Base-by-base conservation (phyloP, 208 protist genomes). In the Leptomonas seymouri region DNA sequence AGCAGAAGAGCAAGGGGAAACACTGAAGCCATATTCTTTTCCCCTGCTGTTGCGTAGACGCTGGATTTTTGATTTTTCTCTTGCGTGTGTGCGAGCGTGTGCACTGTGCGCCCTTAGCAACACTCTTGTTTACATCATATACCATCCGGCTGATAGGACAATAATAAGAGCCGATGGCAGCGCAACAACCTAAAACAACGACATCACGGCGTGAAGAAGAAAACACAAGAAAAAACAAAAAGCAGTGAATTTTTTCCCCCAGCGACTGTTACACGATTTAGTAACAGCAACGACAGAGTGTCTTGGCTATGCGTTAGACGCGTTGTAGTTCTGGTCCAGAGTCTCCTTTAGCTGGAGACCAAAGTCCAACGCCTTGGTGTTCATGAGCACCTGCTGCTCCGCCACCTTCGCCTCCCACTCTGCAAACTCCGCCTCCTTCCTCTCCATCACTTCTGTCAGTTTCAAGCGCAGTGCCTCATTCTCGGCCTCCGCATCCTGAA, bases 351-450 rank as follows among this genome's bases (percentile, higher is more conserved):
- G 83, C 82, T 93, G 89, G 41, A 96, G 69, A 44, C 91, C 94
- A 66, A 96, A 98, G 41, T 85, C 73, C 0, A 97, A 67, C 3
- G 93, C 94, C 85, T 95, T 97, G 27, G 91, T 65, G 30, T 98
- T 88, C 69, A 98, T 91, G 27, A 96, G 67, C 39, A 81, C 66
- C 69, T 89, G 84, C 55, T 93, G 78, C 49, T 89, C 81, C 25
- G 77, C 78, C 23, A 97, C 93, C 50, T 96, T 83, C 30, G 85
- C 79, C n/a, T 94, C 84, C 78, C 95, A 97, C 49, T 89, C 65
- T 42, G 68, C 74, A 54, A 96, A 67, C 55, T 97, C 86, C 45
- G 84, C 76, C 39, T 85, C 72, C 50, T 93, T 97, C 15, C 67
- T 55, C 45, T 78, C 53, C 27, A 48, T 71, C 27, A 80, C 64